Evolutionary conservation across 306 rosid species (phyloP), one percentile per base, ranked within the genome.

Genomic region (Senna siamea): DNA sequence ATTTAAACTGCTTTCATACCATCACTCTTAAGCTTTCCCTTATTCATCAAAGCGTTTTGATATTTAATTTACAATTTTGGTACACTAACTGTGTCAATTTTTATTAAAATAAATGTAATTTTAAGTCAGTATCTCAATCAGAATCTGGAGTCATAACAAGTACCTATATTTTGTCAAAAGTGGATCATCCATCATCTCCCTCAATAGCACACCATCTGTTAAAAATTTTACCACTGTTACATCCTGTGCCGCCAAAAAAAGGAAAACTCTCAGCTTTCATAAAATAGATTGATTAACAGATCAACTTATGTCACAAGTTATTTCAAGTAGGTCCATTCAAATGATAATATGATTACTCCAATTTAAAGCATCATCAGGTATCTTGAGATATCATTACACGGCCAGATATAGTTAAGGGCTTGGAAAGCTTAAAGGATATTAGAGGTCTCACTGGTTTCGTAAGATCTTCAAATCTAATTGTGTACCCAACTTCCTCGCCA

Each of bases 101-200:
- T 28, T 10, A 53, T 28, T 15, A 28, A 57, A 12, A n/a, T 30
- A 41, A 4, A 60, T 9, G 40, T 13, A 30, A 70, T 38, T 52
- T 18, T 5, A 69, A 69, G 20, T 69, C 13, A 12, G 48, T 3
- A 34, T 50, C 17, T 69, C 20, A 69, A 56, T 51, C 20, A 23
- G 20, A 54, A 12, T 57, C 32, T 5, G 47, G 55, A 35, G 7
- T 41, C 59, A 15, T 4, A 67, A 61, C 43, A 13, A 72, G 43
- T 85, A 93, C 97, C 97, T 93, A 73, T 93, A 93, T 83, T 93
- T 93, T 47, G 98, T 93, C 85, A 93, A 83, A 78, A 93, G 97
- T 75, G 98, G 97, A 78, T 93, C 98, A 4, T 89, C 90, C 98
- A 93, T 93, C 98, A 93, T 93, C 80, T 93, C 98, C 85, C 97